Base-by-base conservation (phyloP, 225 moss, liverwort and hornwort genomes). In the Takakia lepidozioides region DNA sequence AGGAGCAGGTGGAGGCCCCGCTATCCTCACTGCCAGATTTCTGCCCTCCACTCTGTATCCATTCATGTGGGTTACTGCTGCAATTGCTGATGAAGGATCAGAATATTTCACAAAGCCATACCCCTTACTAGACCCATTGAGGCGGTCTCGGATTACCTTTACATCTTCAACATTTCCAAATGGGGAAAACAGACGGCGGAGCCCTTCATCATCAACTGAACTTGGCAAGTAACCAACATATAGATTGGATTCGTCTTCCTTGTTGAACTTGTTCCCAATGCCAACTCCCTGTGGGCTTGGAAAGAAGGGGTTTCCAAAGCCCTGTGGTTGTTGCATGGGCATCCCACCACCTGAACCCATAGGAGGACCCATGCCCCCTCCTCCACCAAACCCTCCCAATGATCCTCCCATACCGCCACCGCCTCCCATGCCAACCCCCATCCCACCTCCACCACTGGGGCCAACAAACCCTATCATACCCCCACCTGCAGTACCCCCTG, bases 31-130 rank as follows among this genome's bases (percentile, higher is more conserved):
- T 51, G 95, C 95, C 57, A 98, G 67, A 52, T 83, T 78, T 65
- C 90, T 85, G 21, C 95, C 90, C 59, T 98, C 95, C 51, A 91
- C 51, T 57, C 95, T 75, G 58, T 87, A 91, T 20, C 95, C 80
- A 68, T 98, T 91, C 80, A 90, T 90, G 7, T 90, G 74, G 35
- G 64, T 62, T 16, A 98, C 95, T 37, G 95, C 95, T 62, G 82
- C 82, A 44, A 75, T 80, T 50, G 95, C 95, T 60, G 84, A 82
- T 19, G 87, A 32, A 39, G 90, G 74, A 63, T 98, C 95, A 7
- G 80, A 38, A 55, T 87, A 98, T 57, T 91, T 98, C 23, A 98
- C 95, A 54, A 98, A 98, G 38, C 95, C 95, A 68, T 98, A 98
- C 30, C 95, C 95, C 69, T 98, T 98, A 32, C 90, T 90, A 20